Conservation (phyloP, 306 rosid species). For the Carpinus fangiana region DNA sequence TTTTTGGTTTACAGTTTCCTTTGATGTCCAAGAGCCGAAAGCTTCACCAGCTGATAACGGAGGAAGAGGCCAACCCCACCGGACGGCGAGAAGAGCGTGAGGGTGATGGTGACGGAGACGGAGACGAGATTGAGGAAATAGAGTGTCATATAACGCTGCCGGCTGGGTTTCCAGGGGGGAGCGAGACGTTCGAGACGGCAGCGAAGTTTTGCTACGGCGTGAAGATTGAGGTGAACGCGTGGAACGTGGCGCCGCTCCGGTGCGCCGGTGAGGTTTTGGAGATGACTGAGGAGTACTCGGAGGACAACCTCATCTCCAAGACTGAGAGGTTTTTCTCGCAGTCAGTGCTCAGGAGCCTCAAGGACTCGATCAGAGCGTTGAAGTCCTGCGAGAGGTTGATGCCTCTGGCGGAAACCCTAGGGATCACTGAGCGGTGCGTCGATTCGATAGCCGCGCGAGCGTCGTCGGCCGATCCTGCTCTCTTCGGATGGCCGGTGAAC, state of each 20-base stretch:
- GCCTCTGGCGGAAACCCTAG: conserved; percentile 60
- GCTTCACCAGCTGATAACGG: conserved; percentile 64
- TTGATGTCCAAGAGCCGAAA: conserved; percentile 82
- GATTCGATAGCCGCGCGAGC: conserved; percentile 66
- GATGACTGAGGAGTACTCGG: conserved; percentile 88
- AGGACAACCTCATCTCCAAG: conserved; percentile 83
- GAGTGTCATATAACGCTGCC: conserved; percentile 63
- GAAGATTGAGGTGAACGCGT: conserved; percentile 66
- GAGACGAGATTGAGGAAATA: conserved; percentile 69
- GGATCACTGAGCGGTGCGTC: conserved; percentile 69
- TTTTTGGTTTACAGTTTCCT: conserved; percentile 67
- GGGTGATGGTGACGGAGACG: conserved; percentile 16
- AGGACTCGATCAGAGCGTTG: conserved; percentile 67
- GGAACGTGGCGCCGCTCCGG: conserved; percentile 84
- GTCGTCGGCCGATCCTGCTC: conserved; percentile 62
- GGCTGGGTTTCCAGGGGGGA: conserved; percentile 78
- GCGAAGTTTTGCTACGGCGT: conserved; percentile 96
- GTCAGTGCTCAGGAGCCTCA: conserved; percentile 64
- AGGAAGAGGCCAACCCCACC: conserved; percentile 61
- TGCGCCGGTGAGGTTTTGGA: conserved; percentile 95
- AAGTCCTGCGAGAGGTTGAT: conserved; percentile 72
- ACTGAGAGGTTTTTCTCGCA: conserved; percentile 73
- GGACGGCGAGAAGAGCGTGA: neutral
- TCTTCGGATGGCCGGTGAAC: conserved; percentile 85
- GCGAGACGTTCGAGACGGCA: conserved; percentile 80